Evolutionary conservation across 352 stramenopile genomes (phyloP), one percentile per base, ranked within the genome.

Genomic region (Peronosclerospora sorghi): DNA sequence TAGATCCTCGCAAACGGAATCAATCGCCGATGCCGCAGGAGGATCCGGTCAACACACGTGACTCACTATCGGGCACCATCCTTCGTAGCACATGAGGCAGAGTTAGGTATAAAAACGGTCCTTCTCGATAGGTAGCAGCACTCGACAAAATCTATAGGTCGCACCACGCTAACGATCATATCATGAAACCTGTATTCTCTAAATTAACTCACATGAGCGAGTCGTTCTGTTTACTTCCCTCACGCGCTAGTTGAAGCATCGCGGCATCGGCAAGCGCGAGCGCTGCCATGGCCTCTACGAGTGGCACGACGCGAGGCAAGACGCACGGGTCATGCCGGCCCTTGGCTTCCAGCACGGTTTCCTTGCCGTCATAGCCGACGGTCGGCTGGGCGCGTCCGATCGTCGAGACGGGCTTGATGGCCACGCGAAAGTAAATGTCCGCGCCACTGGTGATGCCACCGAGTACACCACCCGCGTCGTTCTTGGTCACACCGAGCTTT

Each of bases 321-420:
- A 99, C 96, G 60, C 96, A 99, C 29, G 95, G 96, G 70, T 99
- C 96, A 61, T 99, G 95, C 48, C 96, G 81, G 43, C 95, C 96
- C 72, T 98, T 98, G 39, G 95, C 96, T 47, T 95, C 78, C 13
- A 98, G 73, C 48, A 97, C 85, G 0, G 94, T 97, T 40, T 97
- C 86, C 43, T 96, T 82, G 48, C 96, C 95, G 48, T 97, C 92
- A 52, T 96, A 91, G 38, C 93, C 94, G 14, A 97, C 91, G 1
- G 86, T 96, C 43, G 94, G 67, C 75, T 99, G 96, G 32, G 76
- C 62, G 38, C 94, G 82, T 43, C 94, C 94, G 74, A 99, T 98
- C 13, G 96, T 99, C 30, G 93, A 98, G 32, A 97, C 97, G 14
- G 96, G 90, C 72, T 99, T 99, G 64, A 99, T 97, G n/a, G 95